Conservation (phyloP, 441 rosid genomes). For the Populus hybrid region DNA sequence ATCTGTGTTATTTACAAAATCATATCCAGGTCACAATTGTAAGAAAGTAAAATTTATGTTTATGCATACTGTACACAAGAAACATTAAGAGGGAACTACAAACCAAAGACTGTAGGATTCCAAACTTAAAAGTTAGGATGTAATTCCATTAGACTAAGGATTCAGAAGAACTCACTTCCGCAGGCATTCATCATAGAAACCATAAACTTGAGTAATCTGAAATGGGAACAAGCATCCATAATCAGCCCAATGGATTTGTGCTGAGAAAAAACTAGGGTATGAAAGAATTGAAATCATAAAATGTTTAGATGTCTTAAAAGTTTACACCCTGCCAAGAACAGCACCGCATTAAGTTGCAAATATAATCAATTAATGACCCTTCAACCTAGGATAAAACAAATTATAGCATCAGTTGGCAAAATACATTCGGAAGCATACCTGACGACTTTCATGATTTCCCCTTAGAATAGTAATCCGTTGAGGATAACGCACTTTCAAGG, state of each 20-base stretch:
- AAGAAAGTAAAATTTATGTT: not conserved
- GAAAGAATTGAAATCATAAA: not conserved
- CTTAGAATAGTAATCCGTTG: constrained; percentile 83
- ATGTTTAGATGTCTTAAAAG: not conserved
- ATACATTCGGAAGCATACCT: constrained; percentile 40
- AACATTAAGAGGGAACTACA: not conserved
- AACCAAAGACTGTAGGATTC: not conserved
- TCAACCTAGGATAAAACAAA: not conserved
- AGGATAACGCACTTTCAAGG: constrained; percentile 76
- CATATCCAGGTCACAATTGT: not conserved
- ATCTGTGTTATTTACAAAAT: not conserved
- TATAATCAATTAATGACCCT: not conserved
- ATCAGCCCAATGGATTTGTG: constrained; percentile 14
- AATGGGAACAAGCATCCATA: constrained; percentile 25
- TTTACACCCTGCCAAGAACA: not conserved
- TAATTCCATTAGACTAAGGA: constrained; percentile 11
- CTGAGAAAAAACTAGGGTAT: not conserved
- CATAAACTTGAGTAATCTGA: constrained; percentile 97
- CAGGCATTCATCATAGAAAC: constrained; percentile 93
- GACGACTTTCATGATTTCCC: constrained; percentile 96
- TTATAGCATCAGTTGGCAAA: not conserved
- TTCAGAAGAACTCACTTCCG: constrained; percentile 73
- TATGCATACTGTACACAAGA: not conserved
- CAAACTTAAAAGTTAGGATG: not conserved
- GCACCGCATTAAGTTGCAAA: not conserved